phyloP scores from a whole-genome alignment of 129 eudicot species.

The Rutidosis leptorrhynchoides region DNA sequence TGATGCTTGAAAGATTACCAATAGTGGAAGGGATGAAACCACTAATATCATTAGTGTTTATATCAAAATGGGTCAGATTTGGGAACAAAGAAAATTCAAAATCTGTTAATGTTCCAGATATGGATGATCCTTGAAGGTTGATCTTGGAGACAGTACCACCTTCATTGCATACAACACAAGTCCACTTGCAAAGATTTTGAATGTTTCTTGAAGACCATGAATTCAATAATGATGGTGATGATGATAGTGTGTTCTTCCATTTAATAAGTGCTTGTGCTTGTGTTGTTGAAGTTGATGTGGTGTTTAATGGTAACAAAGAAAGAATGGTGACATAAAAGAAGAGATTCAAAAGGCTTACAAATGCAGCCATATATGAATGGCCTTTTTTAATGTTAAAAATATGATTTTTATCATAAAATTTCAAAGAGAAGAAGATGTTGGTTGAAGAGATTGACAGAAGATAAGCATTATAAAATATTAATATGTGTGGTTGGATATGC shows the following conservation, averaged over 20 bases:
- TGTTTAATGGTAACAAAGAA: slow-evolving; percentile 26
- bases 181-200: slow-evolving; percentile 44
- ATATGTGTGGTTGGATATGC: neutral
- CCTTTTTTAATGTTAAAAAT: slow-evolving; percentile 2
- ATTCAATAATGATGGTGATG: slow-evolving; percentile 36
- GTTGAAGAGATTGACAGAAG: neutral
- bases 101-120: slow-evolving; percentile 40
- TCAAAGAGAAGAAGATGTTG: neutral
- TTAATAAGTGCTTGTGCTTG: slow-evolving; percentile 60
- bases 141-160: slow-evolving; percentile 40
- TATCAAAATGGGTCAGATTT: slow-evolving; percentile 43
- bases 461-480: neutral
- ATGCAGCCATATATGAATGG: slow-evolving; percentile 31
- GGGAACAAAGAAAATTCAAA: slow-evolving; percentile 52
- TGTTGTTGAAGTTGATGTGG: slow-evolving; percentile 40
- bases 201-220: slow-evolving; percentile 63
- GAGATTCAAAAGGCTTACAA: slow-evolving; percentile 17
- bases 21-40: slow-evolving; percentile 54
- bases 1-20: slow-evolving; percentile 51
- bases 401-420: neutral
- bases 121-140: slow-evolving; percentile 29
- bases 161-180: slow-evolving; percentile 43
- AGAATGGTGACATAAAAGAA: slow-evolving; percentile 33
- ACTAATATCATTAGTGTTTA: slow-evolving; percentile 38
- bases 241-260: slow-evolving; percentile 54